Evolutionary conservation across 768 basidiomycete species (phyloP).

Genomic region (Rhodotorula babjevae): DNA sequence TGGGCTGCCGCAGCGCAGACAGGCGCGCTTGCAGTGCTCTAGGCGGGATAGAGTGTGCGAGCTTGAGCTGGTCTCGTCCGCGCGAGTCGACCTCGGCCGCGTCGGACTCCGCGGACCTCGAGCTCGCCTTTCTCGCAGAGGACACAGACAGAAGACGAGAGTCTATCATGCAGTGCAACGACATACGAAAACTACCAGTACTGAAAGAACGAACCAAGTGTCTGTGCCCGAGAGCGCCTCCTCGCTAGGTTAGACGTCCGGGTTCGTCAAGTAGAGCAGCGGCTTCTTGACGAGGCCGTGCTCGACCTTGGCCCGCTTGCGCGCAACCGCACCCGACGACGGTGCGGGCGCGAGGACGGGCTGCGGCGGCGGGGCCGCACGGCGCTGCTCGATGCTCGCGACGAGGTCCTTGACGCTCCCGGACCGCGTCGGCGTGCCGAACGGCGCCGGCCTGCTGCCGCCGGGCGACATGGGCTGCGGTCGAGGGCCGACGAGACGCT

Average conservation of each 20-base stretch:
- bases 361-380: too few species aligned
- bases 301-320: slow-evolving; percentile 14
- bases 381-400: slow-evolving; percentile 12
- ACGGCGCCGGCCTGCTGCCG: background rate
- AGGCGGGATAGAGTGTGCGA: too few species aligned
- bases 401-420: slow-evolving; percentile 32
- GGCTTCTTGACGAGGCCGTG: slow-evolving; percentile 32
- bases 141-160: too few species aligned
- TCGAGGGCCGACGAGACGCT: background rate
- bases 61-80: too few species aligned
- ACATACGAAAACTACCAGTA: too few species aligned
- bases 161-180: too few species aligned
- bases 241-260: slow-evolving; percentile 13
- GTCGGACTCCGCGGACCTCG: too few species aligned
- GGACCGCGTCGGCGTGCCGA: background rate
- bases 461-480: background rate
- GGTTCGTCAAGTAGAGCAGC: slow-evolving; percentile 32
- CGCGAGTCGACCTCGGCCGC: too few species aligned
- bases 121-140: too few species aligned
- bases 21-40: too few species aligned
- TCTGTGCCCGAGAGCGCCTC: background rate
- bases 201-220: background rate
- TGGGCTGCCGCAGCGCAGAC: too few species aligned
- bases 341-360: background rate
- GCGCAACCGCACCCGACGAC: background rate